Percentiles rank a stretch among this genome's conserved stretches.
Evolutionary conservation across 495 filamentous ascomycete genomes (phyloP).

Genomic region (Xeromyces bisporus): DNA sequence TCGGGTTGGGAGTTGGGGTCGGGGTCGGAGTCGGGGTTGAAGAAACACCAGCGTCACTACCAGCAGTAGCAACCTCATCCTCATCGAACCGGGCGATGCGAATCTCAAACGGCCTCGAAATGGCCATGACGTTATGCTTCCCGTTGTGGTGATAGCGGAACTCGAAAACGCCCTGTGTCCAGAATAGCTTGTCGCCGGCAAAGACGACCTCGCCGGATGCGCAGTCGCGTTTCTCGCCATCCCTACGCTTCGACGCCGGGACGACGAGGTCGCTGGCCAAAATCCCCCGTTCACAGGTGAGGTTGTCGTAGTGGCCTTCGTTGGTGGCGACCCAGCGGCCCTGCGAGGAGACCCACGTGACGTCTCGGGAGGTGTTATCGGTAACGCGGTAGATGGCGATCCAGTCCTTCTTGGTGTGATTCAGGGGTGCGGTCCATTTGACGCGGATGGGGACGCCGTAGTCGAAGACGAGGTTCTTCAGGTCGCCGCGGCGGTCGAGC

Average conservation of each 20-base stretch:
- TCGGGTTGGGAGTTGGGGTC: no score
- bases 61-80: slow-evolving; percentile 39
- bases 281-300: slow-evolving; percentile 62
- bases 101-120: slow-evolving; percentile 86
- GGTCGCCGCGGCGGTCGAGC: slow-evolving; percentile 35
- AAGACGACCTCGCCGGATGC: slow-evolving; percentile 69
- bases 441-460: slow-evolving; percentile 87
- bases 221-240: slow-evolving; percentile 25
- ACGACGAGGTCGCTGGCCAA: slow-evolving; percentile 45
- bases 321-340: slow-evolving; percentile 81
- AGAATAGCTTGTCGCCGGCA: slow-evolving; percentile 86
- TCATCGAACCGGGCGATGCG: slow-evolving; percentile 61
- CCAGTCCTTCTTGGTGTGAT: slow-evolving; percentile 91
- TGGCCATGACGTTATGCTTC: slow-evolving; percentile 89
- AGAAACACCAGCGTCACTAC: no score
- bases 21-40: no score
- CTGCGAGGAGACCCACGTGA: slow-evolving; percentile 67
- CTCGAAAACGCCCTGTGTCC: slow-evolving; percentile 89
- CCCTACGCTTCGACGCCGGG: slow-evolving; percentile 23
- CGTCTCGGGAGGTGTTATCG: slow-evolving; percentile 73
- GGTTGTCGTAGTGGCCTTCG: slow-evolving; percentile 58
- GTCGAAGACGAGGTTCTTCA: slow-evolving; percentile 62
- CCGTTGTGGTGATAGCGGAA: slow-evolving; percentile 94
- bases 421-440: slow-evolving; percentile 78
- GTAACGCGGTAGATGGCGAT: slow-evolving; percentile 87